Evolutionary conservation across 2,329 filamentous ascomycete species (phyloP), one percentile per base, ranked within the genome.

Genomic region (Lasiodiplodia theobromae): DNA sequence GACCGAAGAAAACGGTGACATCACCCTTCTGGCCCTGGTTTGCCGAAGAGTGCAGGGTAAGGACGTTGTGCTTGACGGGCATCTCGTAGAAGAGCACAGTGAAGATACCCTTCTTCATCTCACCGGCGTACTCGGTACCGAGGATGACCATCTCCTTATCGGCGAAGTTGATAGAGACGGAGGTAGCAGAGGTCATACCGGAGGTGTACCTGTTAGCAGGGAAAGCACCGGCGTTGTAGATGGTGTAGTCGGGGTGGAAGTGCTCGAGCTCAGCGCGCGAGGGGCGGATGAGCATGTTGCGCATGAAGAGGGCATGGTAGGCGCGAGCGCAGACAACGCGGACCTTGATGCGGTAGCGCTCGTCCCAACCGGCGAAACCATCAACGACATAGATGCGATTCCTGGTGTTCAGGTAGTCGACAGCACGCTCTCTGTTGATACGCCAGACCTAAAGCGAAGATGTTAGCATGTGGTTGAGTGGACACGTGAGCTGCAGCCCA

Each of bases 141-240:
- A 99, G 90, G 80, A 99, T 99, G 75, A 99, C 96, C 96, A 99
- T 99, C 88, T 99, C 96, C 91, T 97, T 97, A 80, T 97, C 94
- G 79, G 92, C 92, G 77, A 99, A 99, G 90, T 99, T 99, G 86
- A 99, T 96, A 74, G 96, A 92, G 65, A 99, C 95, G 10, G 96
- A 99, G 65, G 96, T 99, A 71, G 93, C 93, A 23, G 96, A 98
- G 77, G 96, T 99, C 96, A 99, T 99, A 78, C 96, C 94, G 82
- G 94, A 92, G 70, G 96, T 99, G 85, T 91, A 99, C 83, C 95
- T 91, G 87, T 99, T 99, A 80, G 96, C 96, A 57, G 96, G 96
- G 92, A 99, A 99, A 71, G 93, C 93, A 74, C 96, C 96, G 71
- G 94, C 96, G 81, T 99, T 99, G 91, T 99, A 99, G 86, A 99